A percentile compares a stretch with the other conserved stretches of the same genome.
phyloP scores from a whole-genome alignment of 2,329 filamentous ascomycete species.

The Purpureocillium lavendulum region DNA sequence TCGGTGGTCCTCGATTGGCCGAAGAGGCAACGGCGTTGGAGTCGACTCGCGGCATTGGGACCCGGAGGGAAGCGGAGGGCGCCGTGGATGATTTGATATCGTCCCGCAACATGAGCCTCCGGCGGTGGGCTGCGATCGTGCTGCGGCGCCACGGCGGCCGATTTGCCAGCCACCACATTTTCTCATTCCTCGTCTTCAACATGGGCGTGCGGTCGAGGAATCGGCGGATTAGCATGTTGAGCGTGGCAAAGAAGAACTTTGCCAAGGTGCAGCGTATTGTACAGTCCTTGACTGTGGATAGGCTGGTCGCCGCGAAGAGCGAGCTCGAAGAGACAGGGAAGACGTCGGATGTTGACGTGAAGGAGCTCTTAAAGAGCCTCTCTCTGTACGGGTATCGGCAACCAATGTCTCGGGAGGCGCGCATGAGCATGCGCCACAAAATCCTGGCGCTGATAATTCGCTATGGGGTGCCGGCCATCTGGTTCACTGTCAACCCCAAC shows the following conservation, averaged over 20 bases:
- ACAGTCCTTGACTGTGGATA: too few relatives aligned
- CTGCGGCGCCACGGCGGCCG: constrained; percentile 7
- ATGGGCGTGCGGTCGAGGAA: constrained; percentile 5
- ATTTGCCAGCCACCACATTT: constrained; percentile 6
- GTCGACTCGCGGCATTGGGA: too few relatives aligned
- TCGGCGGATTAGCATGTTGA: constrained; percentile 1
- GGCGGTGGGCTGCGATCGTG: constrained; percentile 9
- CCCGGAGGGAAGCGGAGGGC: not conserved
- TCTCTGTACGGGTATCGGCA: constrained; percentile 1
- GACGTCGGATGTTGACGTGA: not conserved
- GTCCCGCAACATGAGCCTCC: constrained; percentile 2
- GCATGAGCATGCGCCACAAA: constrained; percentile 3
- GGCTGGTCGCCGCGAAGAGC: not conserved
- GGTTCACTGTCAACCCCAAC: constrained; percentile 8
- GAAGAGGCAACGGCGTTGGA: constrained; percentile 1
- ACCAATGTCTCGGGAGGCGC: not conserved
- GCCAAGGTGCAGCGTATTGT: not conserved
- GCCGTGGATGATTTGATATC: not conserved
- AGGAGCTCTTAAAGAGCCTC: not conserved
- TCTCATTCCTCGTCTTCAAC: constrained; percentile 8
- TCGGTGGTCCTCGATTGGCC: constrained; percentile 2
- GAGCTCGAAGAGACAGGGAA: not conserved
- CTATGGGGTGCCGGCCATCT: constrained; percentile 5
- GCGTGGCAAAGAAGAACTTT: not conserved
- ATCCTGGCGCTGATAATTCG: constrained; percentile 5